Base-by-base conservation (phyloP, 208 protist species). In the Crithidia brevicula region DNA sequence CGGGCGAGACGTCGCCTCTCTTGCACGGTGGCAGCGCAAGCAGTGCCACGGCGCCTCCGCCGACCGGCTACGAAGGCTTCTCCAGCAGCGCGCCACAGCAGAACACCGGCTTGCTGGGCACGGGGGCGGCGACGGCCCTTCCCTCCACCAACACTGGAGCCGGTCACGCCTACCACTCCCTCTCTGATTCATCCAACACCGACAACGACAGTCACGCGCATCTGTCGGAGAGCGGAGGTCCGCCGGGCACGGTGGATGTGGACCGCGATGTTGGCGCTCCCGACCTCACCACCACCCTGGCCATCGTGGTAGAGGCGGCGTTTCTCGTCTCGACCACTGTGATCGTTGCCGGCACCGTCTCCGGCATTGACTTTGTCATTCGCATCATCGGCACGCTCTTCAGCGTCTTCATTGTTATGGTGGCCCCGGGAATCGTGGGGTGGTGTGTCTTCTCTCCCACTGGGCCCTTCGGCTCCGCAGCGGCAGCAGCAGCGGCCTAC, bases 221-320 rank as follows among this genome's bases (percentile, higher is more conserved):
- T 0, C 22, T 62, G 16, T 25, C 42, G 4, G 27, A 13, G 36
- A 4, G 27, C 16, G 50, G 50, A 38, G 56, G 56, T 23, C 43
- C 45, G 31, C 45, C 59, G 15, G 38, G 34, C n/a, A 67, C 67
- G 8, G 62, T 67, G 9, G 74, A 83, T 18, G 50, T 74, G 18
- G 86, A 92, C 53, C 74, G 76, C n/a, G 86, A 92, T 45, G 76
- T 85, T n/a, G 86, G 86, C 10, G 83, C 81, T 10, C 83, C 83
- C 0, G 86, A 92, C 40, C 67, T 85, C 40, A 92, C 86, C 13
- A 92, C 86, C 30, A 75, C 60, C 3, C 70, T 93, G 4, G 83
- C 83, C 49, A 88, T 89, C 52, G 77, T 93, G 23, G 9, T 84
- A 4, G 87, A 93, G 67, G 83, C 87, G 15, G 67, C 84, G 15